phyloP scores from a whole-genome alignment of 768 basidiomycete species.

The Scleroderma bovista region DNA sequence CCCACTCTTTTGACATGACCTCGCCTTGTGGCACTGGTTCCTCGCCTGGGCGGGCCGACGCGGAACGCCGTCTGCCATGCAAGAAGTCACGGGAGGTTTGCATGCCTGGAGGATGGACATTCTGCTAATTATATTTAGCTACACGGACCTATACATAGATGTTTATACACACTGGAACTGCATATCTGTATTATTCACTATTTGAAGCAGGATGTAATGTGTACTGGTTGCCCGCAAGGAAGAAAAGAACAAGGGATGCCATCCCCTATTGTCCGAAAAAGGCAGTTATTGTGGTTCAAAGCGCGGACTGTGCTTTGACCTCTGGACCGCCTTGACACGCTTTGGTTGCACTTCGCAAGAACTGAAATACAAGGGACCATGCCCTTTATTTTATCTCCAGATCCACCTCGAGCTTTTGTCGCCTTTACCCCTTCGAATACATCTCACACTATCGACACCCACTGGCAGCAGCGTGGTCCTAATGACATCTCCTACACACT shows the following conservation, averaged over 20 bases:
- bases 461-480: neutral
- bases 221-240: too few relatives aligned
- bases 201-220: conserved; percentile 11
- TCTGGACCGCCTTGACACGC: conserved; percentile 24
- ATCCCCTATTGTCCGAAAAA: conserved; percentile 27
- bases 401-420: neutral
- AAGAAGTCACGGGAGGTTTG: conserved; percentile 25
- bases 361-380: conserved; percentile 12
- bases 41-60: neutral
- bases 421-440: neutral
- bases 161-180: too few relatives aligned
- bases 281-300: conserved; percentile 26
- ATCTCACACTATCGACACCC: neutral
- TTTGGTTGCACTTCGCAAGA: conserved; percentile 14
- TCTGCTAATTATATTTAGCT: conserved; percentile 9
- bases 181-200: conserved; percentile 3
- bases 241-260: conserved; percentile 4
- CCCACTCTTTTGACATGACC: conserved; percentile 13
- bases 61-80: conserved; percentile 11
- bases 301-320: neutral
- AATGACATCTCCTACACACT: conserved; percentile 10
- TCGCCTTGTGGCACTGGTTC: conserved; percentile 7
- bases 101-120: conserved; percentile 40
- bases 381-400: conserved; percentile 7
- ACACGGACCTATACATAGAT: neutral